A percentile compares a stretch with the other conserved stretches of the same genome.
Conservation (phyloP, 768 basidiomycete species). For the Lactarius sanguifluus region DNA sequence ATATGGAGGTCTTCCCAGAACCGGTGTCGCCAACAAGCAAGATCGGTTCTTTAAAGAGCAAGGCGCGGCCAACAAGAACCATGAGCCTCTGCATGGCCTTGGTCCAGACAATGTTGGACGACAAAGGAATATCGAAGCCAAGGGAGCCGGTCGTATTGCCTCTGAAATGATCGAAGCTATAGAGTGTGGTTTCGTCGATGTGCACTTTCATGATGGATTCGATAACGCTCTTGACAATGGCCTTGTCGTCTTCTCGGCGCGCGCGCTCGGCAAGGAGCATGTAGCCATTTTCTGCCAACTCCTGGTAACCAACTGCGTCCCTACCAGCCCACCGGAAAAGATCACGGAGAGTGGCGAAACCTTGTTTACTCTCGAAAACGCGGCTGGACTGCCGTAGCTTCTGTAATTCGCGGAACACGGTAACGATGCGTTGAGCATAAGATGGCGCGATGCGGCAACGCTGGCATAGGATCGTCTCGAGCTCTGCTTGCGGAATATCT, state of each 20-base stretch:
- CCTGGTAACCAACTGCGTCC: constrained; percentile 85
- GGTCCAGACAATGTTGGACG: constrained; percentile 80
- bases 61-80: constrained; percentile 76
- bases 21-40: constrained; percentile 97
- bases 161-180: constrained; percentile 50
- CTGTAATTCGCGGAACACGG: constrained; percentile 90
- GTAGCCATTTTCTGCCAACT: constrained; percentile 93
- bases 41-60: constrained; percentile 91
- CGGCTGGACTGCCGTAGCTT: constrained; percentile 86
- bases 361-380: constrained; percentile 96
- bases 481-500: constrained; percentile 91
- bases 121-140: constrained; percentile 52
- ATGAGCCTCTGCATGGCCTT: constrained; percentile 89
- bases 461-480: constrained; percentile 92
- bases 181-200: constrained; percentile 72
- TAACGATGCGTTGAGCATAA: constrained; percentile 86
- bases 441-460: constrained; percentile 92
- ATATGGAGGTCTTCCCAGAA: constrained; percentile 95
- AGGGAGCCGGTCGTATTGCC: constrained; percentile 49
- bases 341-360: constrained; percentile 95
- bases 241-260: constrained; percentile 80
- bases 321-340: constrained; percentile 96
- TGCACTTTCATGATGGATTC: constrained; percentile 85
- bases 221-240: constrained; percentile 88
- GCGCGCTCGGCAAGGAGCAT: constrained; percentile 95